These are phyloP conservation scores for Onygena corvina DNA, from an alignment of 2,329 filamentous ascomycete species.

Conservation along the genomic window DNA sequence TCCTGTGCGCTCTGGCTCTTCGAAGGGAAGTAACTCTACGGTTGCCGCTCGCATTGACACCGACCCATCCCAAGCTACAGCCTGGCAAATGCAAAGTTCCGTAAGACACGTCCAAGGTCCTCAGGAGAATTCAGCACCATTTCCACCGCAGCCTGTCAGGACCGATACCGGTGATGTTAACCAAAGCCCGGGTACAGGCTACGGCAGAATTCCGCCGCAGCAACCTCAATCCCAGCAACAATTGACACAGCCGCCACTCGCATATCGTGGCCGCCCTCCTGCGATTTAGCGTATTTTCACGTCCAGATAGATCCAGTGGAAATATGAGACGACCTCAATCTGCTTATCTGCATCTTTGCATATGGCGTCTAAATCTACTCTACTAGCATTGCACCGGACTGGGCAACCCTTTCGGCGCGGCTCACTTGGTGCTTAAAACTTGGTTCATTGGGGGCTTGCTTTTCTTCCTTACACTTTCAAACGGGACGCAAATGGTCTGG, in stretches of 20 bases:
- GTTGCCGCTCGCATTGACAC: constrained; percentile 62
- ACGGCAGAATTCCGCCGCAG: constrained; percentile 19
- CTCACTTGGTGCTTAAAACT: constrained; percentile 6
- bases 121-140: constrained; percentile 8
- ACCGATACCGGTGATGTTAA: constrained; percentile 23
- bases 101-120: constrained; percentile 58
- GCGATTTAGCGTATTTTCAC: constrained; percentile 8
- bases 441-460: constrained; percentile 2
- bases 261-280: constrained; percentile 27
- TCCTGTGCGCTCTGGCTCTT: constrained; percentile 34
- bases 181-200: constrained; percentile 20
- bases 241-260: constrained; percentile 20
- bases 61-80: constrained; percentile 58
- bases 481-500: constrained; percentile 3
- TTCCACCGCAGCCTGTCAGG: constrained; percentile 13
- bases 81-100: constrained; percentile 72
- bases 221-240: constrained; percentile 17
- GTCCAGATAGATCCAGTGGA: background rate
- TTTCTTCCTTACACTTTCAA: background rate
- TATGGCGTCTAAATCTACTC: constrained; percentile 43
- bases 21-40: constrained; percentile 30
- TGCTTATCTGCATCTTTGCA: constrained; percentile 88
- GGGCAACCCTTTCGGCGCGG: background rate
- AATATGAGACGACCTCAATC: constrained; percentile 64
- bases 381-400: constrained; percentile 2